Conservation (phyloP, 441 rosid genomes). For the Jatropha podagrica region DNA sequence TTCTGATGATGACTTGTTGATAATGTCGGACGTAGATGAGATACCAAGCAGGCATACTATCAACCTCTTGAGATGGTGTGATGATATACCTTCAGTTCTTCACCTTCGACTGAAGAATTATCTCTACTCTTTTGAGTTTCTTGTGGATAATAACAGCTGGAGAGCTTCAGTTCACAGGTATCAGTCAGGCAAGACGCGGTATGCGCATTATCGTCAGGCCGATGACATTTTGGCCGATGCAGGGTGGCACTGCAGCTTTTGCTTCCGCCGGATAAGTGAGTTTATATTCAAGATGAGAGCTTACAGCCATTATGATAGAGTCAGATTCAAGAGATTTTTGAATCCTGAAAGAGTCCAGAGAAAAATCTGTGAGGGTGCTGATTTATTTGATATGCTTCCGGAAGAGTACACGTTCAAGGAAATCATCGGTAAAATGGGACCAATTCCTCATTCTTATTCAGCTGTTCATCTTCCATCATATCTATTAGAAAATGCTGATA, state of each 20-base stretch:
- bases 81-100: slow-evolving; percentile 68
- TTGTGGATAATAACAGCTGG: slow-evolving; percentile 87
- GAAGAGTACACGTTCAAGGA: slow-evolving; percentile 95
- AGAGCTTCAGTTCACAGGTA: slow-evolving; percentile 88
- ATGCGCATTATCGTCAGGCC: slow-evolving; percentile 88
- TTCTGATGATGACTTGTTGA: slow-evolving; percentile 84
- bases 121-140: slow-evolving; percentile 87
- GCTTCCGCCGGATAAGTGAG: slow-evolving; percentile 83
- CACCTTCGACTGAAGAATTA: slow-evolving; percentile 86
- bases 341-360: slow-evolving; percentile 83
- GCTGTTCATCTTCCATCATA: slow-evolving; percentile 90
- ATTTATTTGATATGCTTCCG: slow-evolving; percentile 92
- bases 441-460: slow-evolving; percentile 88
- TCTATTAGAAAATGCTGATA: slow-evolving; percentile 77
- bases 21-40: slow-evolving; percentile 98
- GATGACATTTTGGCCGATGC: slow-evolving; percentile 84
- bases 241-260: slow-evolving; percentile 97
- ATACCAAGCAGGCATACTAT: slow-evolving; percentile 92
- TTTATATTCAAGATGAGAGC: slow-evolving; percentile 96
- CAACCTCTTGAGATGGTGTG: slow-evolving; percentile 93
- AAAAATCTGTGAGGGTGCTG: slow-evolving; percentile 86
- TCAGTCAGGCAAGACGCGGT: slow-evolving; percentile 68
- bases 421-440: slow-evolving; percentile 94
- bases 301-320: slow-evolving; percentile 89
- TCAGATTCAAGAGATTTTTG: slow-evolving; percentile 74